phyloP scores from a whole-genome alignment of 2,329 filamentous ascomycete genomes.

The Neofusicoccum umdonicola region DNA sequence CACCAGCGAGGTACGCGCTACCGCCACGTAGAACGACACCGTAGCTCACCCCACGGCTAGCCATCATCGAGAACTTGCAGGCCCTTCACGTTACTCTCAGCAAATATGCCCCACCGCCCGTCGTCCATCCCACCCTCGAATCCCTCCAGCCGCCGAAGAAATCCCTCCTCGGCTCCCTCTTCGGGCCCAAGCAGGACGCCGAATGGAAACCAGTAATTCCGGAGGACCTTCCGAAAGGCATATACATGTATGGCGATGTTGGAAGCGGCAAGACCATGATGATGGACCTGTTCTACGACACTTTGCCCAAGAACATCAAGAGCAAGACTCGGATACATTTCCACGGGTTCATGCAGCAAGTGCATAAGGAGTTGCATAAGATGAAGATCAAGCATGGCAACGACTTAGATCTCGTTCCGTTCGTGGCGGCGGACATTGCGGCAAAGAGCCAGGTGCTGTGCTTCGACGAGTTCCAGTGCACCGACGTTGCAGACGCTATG shows the following conservation, averaged over 20 bases:
- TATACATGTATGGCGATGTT: slow-evolving; percentile 96
- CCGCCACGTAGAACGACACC: neutral
- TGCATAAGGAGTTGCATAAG: slow-evolving; percentile 85
- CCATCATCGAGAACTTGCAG: slow-evolving; percentile 85
- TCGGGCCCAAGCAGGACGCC: slow-evolving; percentile 49
- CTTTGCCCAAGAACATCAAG: slow-evolving; percentile 73
- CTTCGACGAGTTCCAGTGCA: slow-evolving; percentile 99
- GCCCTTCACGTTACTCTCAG: slow-evolving; percentile 81
- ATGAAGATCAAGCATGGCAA: slow-evolving; percentile 87
- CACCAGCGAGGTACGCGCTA: slow-evolving; percentile 75
- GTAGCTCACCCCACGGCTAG: slow-evolving; percentile 43
- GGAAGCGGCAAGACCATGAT: slow-evolving; percentile 99
- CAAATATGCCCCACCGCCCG: slow-evolving; percentile 69
- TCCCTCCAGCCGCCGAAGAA: slow-evolving; percentile 58
- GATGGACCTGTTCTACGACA: slow-evolving; percentile 98
- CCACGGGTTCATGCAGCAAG: slow-evolving; percentile 99
- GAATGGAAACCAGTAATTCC: slow-evolving; percentile 57
- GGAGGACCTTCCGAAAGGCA: slow-evolving; percentile 73
- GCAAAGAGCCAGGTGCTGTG: slow-evolving; percentile 81
- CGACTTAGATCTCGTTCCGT: slow-evolving; percentile 86
- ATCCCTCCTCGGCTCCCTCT: slow-evolving; percentile 59
- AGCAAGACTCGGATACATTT: slow-evolving; percentile 94
- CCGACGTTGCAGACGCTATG: slow-evolving; percentile 98
- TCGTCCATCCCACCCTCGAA: slow-evolving; percentile 75
- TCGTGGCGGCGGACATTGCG: slow-evolving; percentile 92